A percentile compares a stretch with the other conserved stretches of the same genome.
Evolutionary conservation across 306 rosid species (phyloP).

Genomic region (barrel medic (Medicago truncatula)): DNA sequence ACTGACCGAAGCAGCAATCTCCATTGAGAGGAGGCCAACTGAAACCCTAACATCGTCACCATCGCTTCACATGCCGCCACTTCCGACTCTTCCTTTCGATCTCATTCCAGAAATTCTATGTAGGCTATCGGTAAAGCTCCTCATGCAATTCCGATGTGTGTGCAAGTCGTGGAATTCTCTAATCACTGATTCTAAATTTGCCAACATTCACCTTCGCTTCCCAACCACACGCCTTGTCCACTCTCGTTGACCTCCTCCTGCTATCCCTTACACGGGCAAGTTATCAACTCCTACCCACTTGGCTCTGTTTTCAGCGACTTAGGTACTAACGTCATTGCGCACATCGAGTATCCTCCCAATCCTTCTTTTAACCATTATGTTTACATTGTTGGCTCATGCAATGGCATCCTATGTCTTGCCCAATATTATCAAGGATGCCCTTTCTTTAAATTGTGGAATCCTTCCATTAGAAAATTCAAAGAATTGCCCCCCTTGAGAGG

Average conservation of each 20-base stretch:
- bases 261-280: background rate
- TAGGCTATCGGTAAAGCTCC: background rate
- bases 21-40: too few species aligned
- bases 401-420: background rate
- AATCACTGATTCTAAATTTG: too few species aligned
- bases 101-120: background rate
- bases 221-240: background rate
- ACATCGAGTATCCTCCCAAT: background rate
- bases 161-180: background rate
- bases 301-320: background rate
- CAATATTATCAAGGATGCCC: too few species aligned
- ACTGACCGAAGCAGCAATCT: background rate
- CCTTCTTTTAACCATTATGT: background rate
- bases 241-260: background rate
- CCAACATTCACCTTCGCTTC: background rate
- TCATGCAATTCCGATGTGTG: background rate
- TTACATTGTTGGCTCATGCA: background rate
- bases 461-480: background rate
- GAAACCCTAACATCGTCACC: too few species aligned
- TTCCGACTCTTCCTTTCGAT: background rate
- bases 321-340: too few species aligned
- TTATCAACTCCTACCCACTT: background rate
- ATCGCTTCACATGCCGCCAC: too few species aligned
- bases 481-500: background rate
- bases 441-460: background rate